A percentile compares a stretch with the other conserved stretches of the same genome.
Conservation (phyloP, 1,284 basidiomycete genomes). For the Pseudozyma sp. region DNA sequence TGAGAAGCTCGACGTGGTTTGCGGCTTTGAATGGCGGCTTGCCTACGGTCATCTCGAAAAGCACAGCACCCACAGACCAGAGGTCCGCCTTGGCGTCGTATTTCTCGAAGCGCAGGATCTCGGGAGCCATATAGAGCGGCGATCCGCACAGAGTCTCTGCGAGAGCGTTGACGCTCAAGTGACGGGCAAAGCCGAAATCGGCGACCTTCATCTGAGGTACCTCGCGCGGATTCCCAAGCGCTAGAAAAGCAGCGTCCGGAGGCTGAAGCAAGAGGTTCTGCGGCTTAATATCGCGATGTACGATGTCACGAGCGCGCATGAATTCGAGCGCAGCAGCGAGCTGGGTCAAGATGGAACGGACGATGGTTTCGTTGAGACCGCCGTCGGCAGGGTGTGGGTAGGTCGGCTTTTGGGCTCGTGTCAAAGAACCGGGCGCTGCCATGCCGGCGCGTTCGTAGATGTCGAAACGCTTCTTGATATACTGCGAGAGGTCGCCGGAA, state of each 20-base stretch:
- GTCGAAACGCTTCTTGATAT: conserved; percentile 75
- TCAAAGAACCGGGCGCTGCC: conserved; percentile 17
- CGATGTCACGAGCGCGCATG: conserved; percentile 86
- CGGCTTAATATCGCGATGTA: conserved; percentile 97
- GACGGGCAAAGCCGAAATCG: conserved; percentile 97
- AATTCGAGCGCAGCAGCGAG: conserved; percentile 95
- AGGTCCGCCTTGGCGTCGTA: conserved; percentile 98
- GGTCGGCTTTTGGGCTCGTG: conserved; percentile 70
- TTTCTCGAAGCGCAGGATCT: conserved; percentile 96
- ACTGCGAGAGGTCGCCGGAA: conserved; percentile 92
- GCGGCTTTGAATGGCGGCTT: conserved; percentile 92
- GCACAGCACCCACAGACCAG: conserved; percentile 96
- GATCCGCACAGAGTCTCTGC: conserved; percentile 98
- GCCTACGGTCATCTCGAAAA: conserved; percentile 94
- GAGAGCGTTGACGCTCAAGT: conserved; percentile 88
- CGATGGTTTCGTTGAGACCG: conserved; percentile 89
- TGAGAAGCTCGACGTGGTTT: conserved; percentile 94
- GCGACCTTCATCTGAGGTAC: conserved; percentile 72
- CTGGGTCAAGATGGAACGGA: conserved; percentile 91
- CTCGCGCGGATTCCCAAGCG: conserved; percentile 86
- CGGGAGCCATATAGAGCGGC: conserved; percentile 98
- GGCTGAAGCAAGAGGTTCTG: conserved; percentile 93
- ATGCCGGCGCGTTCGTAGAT: conserved; percentile 46
- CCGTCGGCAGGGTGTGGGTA: conserved; percentile 91
- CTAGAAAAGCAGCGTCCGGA: conserved; percentile 80